Base-by-base conservation (phyloP, 805 yeast genomes). In the Teunomyces stri region DNA sequence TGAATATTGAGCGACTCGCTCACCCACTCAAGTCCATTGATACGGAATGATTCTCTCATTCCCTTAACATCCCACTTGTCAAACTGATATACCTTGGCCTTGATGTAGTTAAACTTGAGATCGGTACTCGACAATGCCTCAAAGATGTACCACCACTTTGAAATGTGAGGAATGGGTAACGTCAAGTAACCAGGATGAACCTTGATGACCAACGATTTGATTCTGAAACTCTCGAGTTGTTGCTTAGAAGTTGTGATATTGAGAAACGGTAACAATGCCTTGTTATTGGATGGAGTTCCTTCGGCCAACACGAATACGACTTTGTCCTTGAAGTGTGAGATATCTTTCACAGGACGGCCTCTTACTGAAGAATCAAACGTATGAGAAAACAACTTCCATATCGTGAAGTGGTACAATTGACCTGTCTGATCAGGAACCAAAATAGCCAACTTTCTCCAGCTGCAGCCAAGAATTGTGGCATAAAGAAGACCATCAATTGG, bases 261-360 rank as follows among this genome's bases (percentile, higher is more conserved):
- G 6, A 70, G 68, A 46, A 87, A 78, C 3, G 89, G 81, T 51
- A 91, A 72, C 1, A 91, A 60, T 0, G 90, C 82, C 51, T 83
- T 82, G 43, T 95, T 94, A 60, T 91, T 92, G 0, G 96, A 81
- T 0, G 96, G 76, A 0, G 96, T 87, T 0, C 96, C 96, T 59
- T 90, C 97, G 2, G 84, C 74, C 48, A 89, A 81, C 18, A 86
- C 54, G 44, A 76, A 83, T 3, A 81, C 72, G 73, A 60, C 67
- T 36, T 76, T 74, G n/a, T 73, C 70, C 3, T 62, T 60, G 16
- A 65, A 57, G 25, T 60, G 53, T 1, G 55, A 38, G 18, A 68
- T 46, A 34, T 62, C 65, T 9, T 49, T 47, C 9, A 64, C 49
- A 33, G 36, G 42, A 46, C 44, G 42, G 20, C 40, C 41, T 29